phyloP scores from a whole-genome alignment of 345 rosid genomes.

The Boechera stricta region DNA sequence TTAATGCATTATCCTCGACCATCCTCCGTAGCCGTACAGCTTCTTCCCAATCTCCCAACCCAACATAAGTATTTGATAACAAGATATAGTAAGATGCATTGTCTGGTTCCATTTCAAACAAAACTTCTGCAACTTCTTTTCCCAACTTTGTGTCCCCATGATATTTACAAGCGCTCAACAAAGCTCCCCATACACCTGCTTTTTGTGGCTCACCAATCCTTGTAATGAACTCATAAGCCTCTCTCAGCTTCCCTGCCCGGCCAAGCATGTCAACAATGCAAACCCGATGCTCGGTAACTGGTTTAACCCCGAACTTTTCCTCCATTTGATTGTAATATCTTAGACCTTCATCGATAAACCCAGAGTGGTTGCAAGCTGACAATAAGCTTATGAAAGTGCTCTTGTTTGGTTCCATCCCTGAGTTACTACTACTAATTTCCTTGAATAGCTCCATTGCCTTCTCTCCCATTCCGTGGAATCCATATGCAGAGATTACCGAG shows the following conservation, averaged over 20 bases:
- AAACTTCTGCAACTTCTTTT: slow-evolving; percentile 56
- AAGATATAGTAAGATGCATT: slow-evolving; percentile 55
- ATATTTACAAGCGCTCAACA: slow-evolving; percentile 59
- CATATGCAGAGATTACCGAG: slow-evolving; percentile 61
- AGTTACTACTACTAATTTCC: slow-evolving; percentile 43
- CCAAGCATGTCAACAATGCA: slow-evolving; percentile 66
- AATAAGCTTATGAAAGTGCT: slow-evolving; percentile 58
- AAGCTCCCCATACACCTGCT: slow-evolving; percentile 64
- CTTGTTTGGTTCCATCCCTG: slow-evolving; percentile 50
- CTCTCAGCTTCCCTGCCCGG: slow-evolving; percentile 55
- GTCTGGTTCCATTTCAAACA: slow-evolving; percentile 63
- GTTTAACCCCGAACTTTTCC: slow-evolving; percentile 48
- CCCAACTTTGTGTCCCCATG: slow-evolving; percentile 55
- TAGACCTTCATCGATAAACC: slow-evolving; percentile 54
- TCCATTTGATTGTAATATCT: slow-evolving; percentile 55
- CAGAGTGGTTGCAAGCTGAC: slow-evolving; percentile 66
- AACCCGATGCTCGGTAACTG: slow-evolving; percentile 54
- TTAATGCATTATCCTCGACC: slow-evolving; percentile 47
- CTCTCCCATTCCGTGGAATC: slow-evolving; percentile 55
- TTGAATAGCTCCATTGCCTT: slow-evolving; percentile 57
- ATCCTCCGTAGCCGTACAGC: slow-evolving; percentile 51
- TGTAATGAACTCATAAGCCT: slow-evolving; percentile 59
- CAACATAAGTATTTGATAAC: slow-evolving; percentile 57
- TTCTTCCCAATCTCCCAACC: slow-evolving; percentile 58
- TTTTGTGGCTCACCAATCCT: slow-evolving; percentile 42